Evolutionary conservation across 2,329 filamentous ascomycete species (phyloP), one percentile per base, ranked within the genome.

Genomic region (Thelonectria discophora): DNA sequence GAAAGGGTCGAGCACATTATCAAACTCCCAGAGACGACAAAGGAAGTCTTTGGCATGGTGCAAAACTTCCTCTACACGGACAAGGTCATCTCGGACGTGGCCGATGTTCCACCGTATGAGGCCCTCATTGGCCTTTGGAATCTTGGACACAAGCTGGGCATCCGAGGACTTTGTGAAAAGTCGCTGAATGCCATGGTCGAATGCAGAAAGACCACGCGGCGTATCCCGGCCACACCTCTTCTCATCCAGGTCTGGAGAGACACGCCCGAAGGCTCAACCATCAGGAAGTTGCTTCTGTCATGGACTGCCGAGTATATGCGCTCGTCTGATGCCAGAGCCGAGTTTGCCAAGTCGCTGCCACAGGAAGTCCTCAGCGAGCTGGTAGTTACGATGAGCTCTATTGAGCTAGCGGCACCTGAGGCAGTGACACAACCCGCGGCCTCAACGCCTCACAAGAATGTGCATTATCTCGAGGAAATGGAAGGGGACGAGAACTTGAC

Each of bases 271-370:
- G 86, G 85, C 9, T 88, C 86, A 3, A 81, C 84, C 1, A 84
- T 89, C 50, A 81, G 86, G 40, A 79, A 80, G 62, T 81, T 89
- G 39, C 80, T 89, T 13, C 76, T 88, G 3, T 82, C 79, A 11
- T 89, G 87, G 87, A 84, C 86, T 1, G 86, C 85, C 24, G 86
- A 89, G 73, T 88, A 88, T 67, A 86, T 88, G 77, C 78, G 84
- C 43, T 83, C 83, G 0, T 86, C 85, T 3, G 81, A 86, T 20
- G 79, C 80, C 1, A 80, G 85, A 17, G 79, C 82, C 9, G 84
- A 86, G 62, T 88, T 88, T 68, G 86, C 84, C 45, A 84, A 84
- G 67, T 85, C 85, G 0, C 79, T 89, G 3, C 86, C 87, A 0
- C 84, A 88, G 64, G 85, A 88, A 66, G 84, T 89, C 1, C 76